These are phyloP conservation scores for Chamaecrista fasciculata DNA, from an alignment of 306 rosid genomes.

Conservation along the genomic window DNA sequence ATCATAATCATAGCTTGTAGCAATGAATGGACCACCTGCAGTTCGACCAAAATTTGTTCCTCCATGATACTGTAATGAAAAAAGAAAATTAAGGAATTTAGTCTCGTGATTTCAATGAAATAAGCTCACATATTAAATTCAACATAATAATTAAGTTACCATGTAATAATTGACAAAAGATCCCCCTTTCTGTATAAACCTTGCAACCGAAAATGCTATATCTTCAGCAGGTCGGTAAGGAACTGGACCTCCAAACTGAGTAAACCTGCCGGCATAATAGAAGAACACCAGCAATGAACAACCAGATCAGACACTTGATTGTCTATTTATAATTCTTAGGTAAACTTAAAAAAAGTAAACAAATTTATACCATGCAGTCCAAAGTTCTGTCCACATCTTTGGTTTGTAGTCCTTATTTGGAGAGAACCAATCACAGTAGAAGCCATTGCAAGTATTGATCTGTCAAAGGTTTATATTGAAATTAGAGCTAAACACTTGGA, in stretches of 20 bases:
- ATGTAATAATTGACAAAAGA: constrained; percentile 86
- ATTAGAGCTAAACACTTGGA: constrained; percentile 21
- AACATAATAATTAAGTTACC: constrained; percentile 51
- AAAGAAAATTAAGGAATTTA: constrained; percentile 20
- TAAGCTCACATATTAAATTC: constrained; percentile 1
- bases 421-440: constrained; percentile 92
- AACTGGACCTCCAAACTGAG: constrained; percentile 93
- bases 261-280: constrained; percentile 56
- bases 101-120: constrained; percentile 13
- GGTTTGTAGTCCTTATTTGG: constrained; percentile 95
- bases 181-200: constrained; percentile 94
- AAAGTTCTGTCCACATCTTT: constrained; percentile 99
- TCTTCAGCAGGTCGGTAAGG: constrained; percentile 94
- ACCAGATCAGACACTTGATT: not conserved
- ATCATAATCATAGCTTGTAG: constrained; percentile 96
- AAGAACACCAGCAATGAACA: constrained; percentile 11
- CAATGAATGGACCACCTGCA: constrained; percentile 97
- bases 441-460: constrained; percentile 97
- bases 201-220: constrained; percentile 90
- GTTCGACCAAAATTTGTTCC: constrained; percentile 99
- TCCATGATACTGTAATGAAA: constrained; percentile 75
- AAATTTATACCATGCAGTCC: constrained; percentile 86
- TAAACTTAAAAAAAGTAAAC: not conserved
- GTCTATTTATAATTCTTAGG: not conserved
- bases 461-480: constrained; percentile 30